Evolutionary conservation across 305 asterid genomes (phyloP), one percentile per base, ranked within the genome.

Genomic region (Fraxinus platypoda): DNA sequence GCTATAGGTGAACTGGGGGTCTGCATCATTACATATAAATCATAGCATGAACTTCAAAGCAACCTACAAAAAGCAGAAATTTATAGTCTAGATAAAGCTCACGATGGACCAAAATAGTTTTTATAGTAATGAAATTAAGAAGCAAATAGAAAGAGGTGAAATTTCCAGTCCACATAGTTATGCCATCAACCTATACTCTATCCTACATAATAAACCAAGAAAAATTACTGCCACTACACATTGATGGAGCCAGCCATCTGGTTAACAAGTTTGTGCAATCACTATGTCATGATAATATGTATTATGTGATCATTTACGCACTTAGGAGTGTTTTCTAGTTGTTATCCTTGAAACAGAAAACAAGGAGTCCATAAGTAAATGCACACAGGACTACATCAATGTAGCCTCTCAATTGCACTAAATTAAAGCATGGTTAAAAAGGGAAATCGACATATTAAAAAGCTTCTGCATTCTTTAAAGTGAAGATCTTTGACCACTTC

Each of bases 1-100:
- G 90, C 92, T 76, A 95, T 25, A 26, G 99, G 99, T 4, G 99
- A 91, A 85, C 95, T 85, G 59, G 99, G 97, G 59, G 99, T 95
- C 99, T 95, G 98, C 93, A 89, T 84, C 83, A 92, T 87, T 87
- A 89, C 90, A 90, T 88, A 85, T 74, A 83, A 89, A 88, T 84
- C 87, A 87, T 87, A 84, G 84, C 85, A 86, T 81, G 84, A 90
- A 88, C 90, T 82, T 87, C 87, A 87, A 81, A 85, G 75, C 80
- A 84, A 85, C 90, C 90, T 85, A 89, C 91, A 89, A 83, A 88
- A 86, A 34, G 64, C 76, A 73, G 41, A 80, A 74, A 77, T 84
- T 31, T 81, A 74, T 73, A 57, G 77, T 83, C 91, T 81, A 64
- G 80, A 84, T 82, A 83, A 83, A 84, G 76, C 75, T 84, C 57